phyloP scores from a whole-genome alignment of 345 rosid species.

The Psidium friedrichsthalianum region DNA sequence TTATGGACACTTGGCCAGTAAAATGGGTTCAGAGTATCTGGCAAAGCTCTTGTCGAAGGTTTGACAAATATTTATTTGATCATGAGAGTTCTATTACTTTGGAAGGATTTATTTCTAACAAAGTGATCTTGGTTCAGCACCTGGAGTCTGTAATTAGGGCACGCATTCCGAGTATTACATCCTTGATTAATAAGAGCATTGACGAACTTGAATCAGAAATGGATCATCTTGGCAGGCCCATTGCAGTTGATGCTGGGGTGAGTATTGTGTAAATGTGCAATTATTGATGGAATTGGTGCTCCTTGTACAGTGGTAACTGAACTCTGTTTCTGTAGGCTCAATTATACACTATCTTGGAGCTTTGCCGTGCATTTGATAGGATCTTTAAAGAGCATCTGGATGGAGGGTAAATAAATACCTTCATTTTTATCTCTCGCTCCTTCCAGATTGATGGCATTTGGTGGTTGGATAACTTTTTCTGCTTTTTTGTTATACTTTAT shows the following conservation, averaged over 20 bases:
- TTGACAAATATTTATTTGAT: background rate
- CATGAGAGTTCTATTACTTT: background rate
- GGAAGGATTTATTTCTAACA: slow-evolving; percentile 1
- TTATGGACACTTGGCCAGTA: slow-evolving; percentile 78
- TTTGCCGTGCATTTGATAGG: slow-evolving; percentile 80
- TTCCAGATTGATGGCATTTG: background rate
- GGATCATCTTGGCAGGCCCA: slow-evolving; percentile 80
- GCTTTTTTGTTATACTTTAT: background rate
- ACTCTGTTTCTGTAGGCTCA: slow-evolving; percentile 40
- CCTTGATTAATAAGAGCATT: slow-evolving; percentile 78
- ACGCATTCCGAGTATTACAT: slow-evolving; percentile 76
- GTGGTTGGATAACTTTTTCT: background rate
- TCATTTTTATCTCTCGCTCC: background rate
- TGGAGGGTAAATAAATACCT: slow-evolving; percentile 71
- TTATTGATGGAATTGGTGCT: background rate
- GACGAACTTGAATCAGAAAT: slow-evolving; percentile 89
- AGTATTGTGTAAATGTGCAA: slow-evolving; percentile 6
- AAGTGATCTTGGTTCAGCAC: slow-evolving; percentile 37
- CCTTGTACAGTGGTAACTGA: background rate
- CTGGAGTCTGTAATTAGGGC: slow-evolving; percentile 81
- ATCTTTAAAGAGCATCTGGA: slow-evolving; percentile 91
- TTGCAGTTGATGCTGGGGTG: slow-evolving; percentile 94
- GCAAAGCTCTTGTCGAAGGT: slow-evolving; percentile 97
- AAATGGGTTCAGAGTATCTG: slow-evolving; percentile 97
- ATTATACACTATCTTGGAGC: slow-evolving; percentile 63